Conservation (phyloP, 2,329 filamentous ascomycete species). For the Fusarium sp. region DNA sequence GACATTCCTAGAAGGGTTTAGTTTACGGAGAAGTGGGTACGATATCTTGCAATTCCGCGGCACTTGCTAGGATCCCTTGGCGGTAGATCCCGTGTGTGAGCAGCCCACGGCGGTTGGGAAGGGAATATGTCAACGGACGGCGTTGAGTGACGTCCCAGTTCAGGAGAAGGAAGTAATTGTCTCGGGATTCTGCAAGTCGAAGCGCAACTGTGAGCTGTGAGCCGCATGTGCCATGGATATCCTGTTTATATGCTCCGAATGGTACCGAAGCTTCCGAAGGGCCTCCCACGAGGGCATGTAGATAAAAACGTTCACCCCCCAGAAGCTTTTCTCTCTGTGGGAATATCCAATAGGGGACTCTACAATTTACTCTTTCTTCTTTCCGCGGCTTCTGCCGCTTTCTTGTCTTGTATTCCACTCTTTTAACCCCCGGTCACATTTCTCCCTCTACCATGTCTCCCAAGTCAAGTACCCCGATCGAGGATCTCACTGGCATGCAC, state of each 20-base stretch:
- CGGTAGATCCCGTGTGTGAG: neutral
- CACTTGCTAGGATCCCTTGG: neutral
- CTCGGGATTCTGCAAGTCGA: neutral
- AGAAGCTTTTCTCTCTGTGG: neutral
- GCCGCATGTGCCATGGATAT: constrained; percentile 1
- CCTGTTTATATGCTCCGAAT: neutral
- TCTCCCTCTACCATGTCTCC: neutral
- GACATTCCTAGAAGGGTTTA: constrained; percentile 30
- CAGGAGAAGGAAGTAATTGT: neutral
- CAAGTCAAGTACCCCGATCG: neutral
- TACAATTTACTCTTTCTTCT: neutral
- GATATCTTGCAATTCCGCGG: neutral
- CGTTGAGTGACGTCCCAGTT: constrained; percentile 1
- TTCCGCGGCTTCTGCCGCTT: neutral
- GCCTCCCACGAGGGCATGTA: neutral
- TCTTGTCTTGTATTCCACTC: neutral
- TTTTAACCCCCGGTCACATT: neutral
- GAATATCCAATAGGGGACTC: neutral
- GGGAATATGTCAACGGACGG: neutral
- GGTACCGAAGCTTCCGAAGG: neutral
- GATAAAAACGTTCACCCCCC: neutral
- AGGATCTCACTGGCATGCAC: neutral
- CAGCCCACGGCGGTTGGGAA: neutral
- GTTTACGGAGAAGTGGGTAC: neutral
- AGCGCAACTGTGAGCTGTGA: neutral